phyloP scores from a whole-genome alignment of 2,329 filamentous ascomycete species.

The Pseudogymnoascus sp. region DNA sequence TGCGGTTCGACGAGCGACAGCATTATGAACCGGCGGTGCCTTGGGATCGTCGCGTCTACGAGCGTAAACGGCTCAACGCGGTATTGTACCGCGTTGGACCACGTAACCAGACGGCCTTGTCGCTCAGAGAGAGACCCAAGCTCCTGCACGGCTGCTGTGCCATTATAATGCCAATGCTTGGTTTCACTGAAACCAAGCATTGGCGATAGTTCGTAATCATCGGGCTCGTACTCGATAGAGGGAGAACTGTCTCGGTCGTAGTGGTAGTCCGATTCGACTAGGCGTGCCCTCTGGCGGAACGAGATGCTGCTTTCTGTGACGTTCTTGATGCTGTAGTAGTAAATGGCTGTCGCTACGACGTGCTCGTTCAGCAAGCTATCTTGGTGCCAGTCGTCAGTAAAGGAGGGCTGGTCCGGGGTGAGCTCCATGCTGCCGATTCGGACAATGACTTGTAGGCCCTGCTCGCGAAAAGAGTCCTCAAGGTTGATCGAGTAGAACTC shows the following conservation, averaged over 20 bases:
- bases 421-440: not conserved
- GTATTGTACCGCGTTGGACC: slow-evolving; percentile 32
- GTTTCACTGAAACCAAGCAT: not conserved
- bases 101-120: not conserved
- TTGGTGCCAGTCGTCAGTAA: not conserved
- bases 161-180: not conserved
- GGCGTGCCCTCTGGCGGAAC: not conserved
- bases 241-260: not conserved
- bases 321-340: not conserved
- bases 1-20: slow-evolving; percentile 51
- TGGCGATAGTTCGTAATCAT: not conserved
- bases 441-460: not conserved
- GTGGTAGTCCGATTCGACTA: not conserved
- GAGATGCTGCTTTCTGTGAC: not conserved
- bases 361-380: not conserved
- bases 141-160: not conserved
- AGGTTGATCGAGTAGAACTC: not conserved
- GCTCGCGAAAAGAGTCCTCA: not conserved
- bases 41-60: slow-evolving; percentile 38
- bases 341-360: not conserved
- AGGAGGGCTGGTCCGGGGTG: not conserved
- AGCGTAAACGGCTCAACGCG: slow-evolving; percentile 42
- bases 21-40: slow-evolving; percentile 46
- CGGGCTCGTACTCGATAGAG: not conserved
- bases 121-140: not conserved